Conservation (phyloP, 169 alveolate genomes). For the Plasmodium chabaudi region DNA sequence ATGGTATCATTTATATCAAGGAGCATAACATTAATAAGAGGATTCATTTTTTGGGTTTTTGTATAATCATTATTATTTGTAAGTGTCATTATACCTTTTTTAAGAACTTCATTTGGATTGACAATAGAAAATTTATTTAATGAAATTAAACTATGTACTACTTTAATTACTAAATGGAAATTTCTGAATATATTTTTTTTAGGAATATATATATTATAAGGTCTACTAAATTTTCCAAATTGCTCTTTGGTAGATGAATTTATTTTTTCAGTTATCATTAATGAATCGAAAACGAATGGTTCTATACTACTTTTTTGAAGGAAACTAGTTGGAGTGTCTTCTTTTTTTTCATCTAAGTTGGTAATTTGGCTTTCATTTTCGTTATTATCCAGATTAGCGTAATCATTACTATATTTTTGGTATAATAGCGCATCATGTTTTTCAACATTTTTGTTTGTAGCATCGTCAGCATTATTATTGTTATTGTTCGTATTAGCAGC, state of each 20-base stretch:
- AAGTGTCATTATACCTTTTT: constrained; percentile 25
- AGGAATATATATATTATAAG: constrained; percentile 67
- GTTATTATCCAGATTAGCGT: not conserved
- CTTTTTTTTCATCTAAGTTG: not conserved
- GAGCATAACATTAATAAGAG: constrained; percentile 38
- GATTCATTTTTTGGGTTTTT: constrained; percentile 17
- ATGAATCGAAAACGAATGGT: constrained; percentile 14
- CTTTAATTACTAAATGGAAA: constrained; percentile 32
- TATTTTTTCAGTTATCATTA: constrained; percentile 32
- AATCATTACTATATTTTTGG: not conserved
- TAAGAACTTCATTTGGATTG: constrained; percentile 37
- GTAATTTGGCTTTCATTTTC: not conserved
- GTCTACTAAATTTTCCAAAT: constrained; percentile 45
- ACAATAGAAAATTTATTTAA: constrained; percentile 71
- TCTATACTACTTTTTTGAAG: constrained; percentile 9
- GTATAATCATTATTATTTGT: not conserved
- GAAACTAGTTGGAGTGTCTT: constrained; percentile 1
- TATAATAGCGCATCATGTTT: no score
- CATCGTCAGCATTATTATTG: no score
- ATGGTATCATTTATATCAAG: constrained; percentile 38
- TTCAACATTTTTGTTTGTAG: no score
- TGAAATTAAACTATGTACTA: constrained; percentile 61
- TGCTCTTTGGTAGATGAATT: constrained; percentile 1
- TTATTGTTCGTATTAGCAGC: no score
- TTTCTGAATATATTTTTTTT: constrained; percentile 30